Conservation (phyloP, 2,329 filamentous ascomycete genomes). For the Xylaria sp. region DNA sequence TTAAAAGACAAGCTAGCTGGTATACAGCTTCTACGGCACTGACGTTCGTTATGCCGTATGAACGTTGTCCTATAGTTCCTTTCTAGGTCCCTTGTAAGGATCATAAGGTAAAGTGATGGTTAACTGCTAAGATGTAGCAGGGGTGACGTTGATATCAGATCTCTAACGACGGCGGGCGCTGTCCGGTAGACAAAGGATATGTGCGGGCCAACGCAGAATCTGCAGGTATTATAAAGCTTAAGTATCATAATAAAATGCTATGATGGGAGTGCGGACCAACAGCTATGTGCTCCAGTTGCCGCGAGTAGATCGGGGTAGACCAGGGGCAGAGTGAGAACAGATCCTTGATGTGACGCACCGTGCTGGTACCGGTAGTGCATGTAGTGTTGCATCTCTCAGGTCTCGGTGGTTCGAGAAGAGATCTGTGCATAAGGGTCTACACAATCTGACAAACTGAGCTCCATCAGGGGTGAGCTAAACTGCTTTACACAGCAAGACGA, state of each 20-base stretch:
- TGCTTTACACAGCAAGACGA: not conserved
- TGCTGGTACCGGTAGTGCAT: not conserved
- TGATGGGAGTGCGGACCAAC: not conserved
- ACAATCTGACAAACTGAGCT: not conserved
- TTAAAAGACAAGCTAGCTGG: not conserved
- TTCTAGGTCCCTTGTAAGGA: not conserved
- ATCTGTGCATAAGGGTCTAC: not conserved
- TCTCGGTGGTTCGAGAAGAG: not conserved
- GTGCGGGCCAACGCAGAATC: constrained; percentile 13
- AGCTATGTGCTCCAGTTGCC: constrained; percentile 9
- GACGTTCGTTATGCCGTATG: not conserved
- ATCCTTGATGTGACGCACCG: constrained; percentile 5
- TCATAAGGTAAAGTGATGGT: constrained; percentile 5
- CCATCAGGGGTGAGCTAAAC: not conserved
- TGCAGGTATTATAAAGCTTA: not conserved
- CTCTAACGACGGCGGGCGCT: not conserved
- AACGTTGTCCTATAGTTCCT: not conserved
- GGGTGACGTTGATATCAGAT: not conserved
- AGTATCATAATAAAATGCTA: not conserved
- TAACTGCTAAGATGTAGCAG: constrained; percentile 3
- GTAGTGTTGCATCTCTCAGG: not conserved
- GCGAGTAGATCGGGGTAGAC: constrained; percentile 7
- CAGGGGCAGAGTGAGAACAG: constrained; percentile 9
- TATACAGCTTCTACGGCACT: constrained; percentile 9
- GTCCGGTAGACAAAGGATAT: not conserved